These are phyloP conservation scores for Cordia subcordata DNA, from an alignment of 257 asterid species.

Conservation along the genomic window DNA sequence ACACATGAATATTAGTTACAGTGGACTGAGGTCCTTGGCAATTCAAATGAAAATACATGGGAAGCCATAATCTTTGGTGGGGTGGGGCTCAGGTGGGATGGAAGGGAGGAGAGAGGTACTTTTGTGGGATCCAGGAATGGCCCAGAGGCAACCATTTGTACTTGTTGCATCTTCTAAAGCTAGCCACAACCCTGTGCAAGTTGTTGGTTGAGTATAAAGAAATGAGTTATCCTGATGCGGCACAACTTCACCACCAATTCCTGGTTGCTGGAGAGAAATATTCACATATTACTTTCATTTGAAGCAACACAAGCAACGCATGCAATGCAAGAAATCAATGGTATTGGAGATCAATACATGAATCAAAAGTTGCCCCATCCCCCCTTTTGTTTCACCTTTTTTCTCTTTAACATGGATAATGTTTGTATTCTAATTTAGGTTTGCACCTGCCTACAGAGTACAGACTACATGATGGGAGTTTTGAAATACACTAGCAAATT, in stretches of 20 bases:
- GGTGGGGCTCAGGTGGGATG: neutral
- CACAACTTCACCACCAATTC: slow-evolving; percentile 81
- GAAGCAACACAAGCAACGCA: neutral
- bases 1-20: neutral
- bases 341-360: slow-evolving; percentile 2
- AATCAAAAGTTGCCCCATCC: no score
- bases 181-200: slow-evolving; percentile 93
- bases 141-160: slow-evolving; percentile 91
- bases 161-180: slow-evolving; percentile 82
- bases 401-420: no score
- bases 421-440: no score
- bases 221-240: slow-evolving; percentile 94
- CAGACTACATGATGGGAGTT: no score
- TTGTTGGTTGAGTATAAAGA: slow-evolving; percentile 62
- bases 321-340: neutral
- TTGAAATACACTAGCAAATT: no score
- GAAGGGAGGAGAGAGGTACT: slow-evolving; percentile 25
- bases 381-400: no score
- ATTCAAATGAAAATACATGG: neutral
- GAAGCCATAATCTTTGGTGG: neutral
- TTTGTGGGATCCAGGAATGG: slow-evolving; percentile 85
- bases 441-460: no score
- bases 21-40: neutral
- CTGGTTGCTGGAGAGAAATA: slow-evolving; percentile 66
- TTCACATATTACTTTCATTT: slow-evolving; percentile 1